Conservation (phyloP, 495 filamentous ascomycete species). For the Talaromyces thailandensis region DNA sequence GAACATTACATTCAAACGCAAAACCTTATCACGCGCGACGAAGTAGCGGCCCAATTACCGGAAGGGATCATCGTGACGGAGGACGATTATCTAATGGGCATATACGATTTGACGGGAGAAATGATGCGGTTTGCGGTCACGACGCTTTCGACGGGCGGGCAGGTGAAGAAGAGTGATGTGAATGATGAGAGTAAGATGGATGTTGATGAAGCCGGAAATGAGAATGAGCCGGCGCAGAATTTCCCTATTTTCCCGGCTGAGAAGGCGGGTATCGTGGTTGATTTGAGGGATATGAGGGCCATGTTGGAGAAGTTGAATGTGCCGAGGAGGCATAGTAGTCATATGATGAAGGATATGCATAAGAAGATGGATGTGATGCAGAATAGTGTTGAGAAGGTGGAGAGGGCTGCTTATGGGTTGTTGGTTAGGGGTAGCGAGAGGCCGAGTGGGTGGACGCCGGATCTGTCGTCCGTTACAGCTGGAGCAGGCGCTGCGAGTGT, state of each 20-base stretch:
- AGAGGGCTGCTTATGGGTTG: conserved; percentile 79
- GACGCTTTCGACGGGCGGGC: conserved; percentile 29
- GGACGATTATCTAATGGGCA: conserved; percentile 82
- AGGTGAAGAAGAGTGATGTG: conserved; percentile 4
- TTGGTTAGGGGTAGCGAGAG: conserved; percentile 78
- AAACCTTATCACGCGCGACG: conserved; percentile 55
- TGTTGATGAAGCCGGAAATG: background rate
- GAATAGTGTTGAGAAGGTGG: conserved; percentile 86
- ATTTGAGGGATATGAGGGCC: conserved; percentile 65
- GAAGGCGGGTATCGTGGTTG: conserved; percentile 49
- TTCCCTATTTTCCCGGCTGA: conserved; percentile 11
- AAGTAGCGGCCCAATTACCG: conserved; percentile 45
- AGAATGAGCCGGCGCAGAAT: conserved; percentile 8
- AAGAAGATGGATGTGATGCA: conserved; percentile 87
- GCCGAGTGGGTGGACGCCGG: conserved; percentile 88
- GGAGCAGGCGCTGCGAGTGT: conserved; percentile 2
- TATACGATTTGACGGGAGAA: conserved; percentile 90
- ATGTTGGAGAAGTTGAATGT: conserved; percentile 62
- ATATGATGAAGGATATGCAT: conserved; percentile 51
- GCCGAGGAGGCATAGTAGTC: conserved; percentile 17
- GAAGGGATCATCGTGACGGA: conserved; percentile 53
- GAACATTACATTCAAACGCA: conserved; percentile 78
- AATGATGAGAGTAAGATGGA: conserved; percentile 5
- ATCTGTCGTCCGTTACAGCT: conserved; percentile 40
- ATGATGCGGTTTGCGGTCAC: conserved; percentile 94